phyloP scores from a whole-genome alignment of 1,284 basidiomycete genomes.

The Singerocomus inundabilis region DNA sequence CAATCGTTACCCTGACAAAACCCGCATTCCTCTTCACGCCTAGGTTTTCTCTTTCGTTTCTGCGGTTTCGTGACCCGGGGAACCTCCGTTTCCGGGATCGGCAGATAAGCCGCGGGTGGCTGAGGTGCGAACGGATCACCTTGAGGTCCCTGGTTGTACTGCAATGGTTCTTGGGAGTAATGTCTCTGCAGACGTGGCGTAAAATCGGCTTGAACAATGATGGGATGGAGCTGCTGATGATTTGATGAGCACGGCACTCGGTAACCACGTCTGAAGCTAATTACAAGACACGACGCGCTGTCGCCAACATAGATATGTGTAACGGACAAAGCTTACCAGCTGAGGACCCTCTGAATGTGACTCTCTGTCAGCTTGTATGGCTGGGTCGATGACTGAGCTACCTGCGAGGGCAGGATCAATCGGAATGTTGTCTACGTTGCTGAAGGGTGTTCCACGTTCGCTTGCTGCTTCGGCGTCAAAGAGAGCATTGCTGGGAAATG shows the following conservation, averaged over 20 bases:
- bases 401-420: constrained; percentile 68
- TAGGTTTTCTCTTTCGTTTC: constrained; percentile 55
- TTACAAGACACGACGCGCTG: constrained; percentile 54
- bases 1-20: constrained; percentile 63
- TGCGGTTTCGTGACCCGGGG: constrained; percentile 40
- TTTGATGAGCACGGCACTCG: constrained; percentile 22
- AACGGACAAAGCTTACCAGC: constrained; percentile 33
- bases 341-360: constrained; percentile 7
- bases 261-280: constrained; percentile 15
- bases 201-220: constrained; percentile 15
- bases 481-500: constrained; percentile 50
- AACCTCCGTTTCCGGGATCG: constrained; percentile 36
- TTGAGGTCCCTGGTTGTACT: constrained; percentile 70
- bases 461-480: constrained; percentile 52
- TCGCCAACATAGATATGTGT: constrained; percentile 18
- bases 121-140: constrained; percentile 77
- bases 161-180: constrained; percentile 37
- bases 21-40: constrained; percentile 60
- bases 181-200: constrained; percentile 25
- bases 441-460: constrained; percentile 55
- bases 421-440: constrained; percentile 59
- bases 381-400: constrained; percentile 48
- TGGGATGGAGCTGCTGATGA: constrained; percentile 19
- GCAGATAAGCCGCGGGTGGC: constrained; percentile 50
- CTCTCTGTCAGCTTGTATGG: constrained; percentile 37